Evolutionary conservation across 2,329 filamentous ascomycete genomes (phyloP).

Genomic region (Colletotrichum tabaci): DNA sequence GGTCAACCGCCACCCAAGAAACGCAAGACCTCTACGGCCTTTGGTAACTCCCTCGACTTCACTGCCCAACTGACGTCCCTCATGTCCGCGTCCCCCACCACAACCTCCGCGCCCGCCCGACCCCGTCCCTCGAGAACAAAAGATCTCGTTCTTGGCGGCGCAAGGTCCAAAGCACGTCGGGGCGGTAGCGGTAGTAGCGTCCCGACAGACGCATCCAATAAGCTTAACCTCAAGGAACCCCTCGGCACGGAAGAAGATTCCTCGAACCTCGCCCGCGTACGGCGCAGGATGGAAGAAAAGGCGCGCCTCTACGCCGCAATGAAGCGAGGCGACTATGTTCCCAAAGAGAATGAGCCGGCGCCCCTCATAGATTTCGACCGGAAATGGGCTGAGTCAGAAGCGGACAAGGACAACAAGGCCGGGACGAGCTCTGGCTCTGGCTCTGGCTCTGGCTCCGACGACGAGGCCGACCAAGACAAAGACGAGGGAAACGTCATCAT

Average conservation of each 20-base stretch:
- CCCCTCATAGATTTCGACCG: slow-evolving; percentile 92
- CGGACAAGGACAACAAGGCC: slow-evolving; percentile 55
- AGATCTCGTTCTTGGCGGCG: slow-evolving; percentile 76
- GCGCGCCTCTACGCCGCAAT: slow-evolving; percentile 89
- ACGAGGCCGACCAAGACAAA: slow-evolving; percentile 54
- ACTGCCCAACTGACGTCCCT: slow-evolving; percentile 89
- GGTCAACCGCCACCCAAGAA: slow-evolving; percentile 81
- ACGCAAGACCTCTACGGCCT: slow-evolving; percentile 77
- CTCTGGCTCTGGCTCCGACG: slow-evolving; percentile 46
- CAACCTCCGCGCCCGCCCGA: slow-evolving; percentile 61
- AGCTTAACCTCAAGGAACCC: slow-evolving; percentile 67
- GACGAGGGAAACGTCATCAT: slow-evolving; percentile 73
- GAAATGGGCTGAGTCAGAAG: slow-evolving; percentile 88
- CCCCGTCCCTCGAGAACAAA: slow-evolving; percentile 71
- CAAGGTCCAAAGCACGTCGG: slow-evolving; percentile 57
- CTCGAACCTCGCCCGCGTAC: slow-evolving; percentile 78
- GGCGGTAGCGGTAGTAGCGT: slow-evolving; percentile 65
- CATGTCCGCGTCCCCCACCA: slow-evolving; percentile 66
- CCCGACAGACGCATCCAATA: slow-evolving; percentile 54
- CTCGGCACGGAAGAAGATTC: slow-evolving; percentile 74
- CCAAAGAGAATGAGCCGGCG: slow-evolving; percentile 74
- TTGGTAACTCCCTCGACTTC: slow-evolving; percentile 85
- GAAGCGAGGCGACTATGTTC: slow-evolving; percentile 89
- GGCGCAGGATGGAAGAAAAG: slow-evolving; percentile 90
- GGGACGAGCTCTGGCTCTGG: slow-evolving; percentile 62